Percentiles rank a stretch among this genome's conserved stretches.
Evolutionary conservation across 495 filamentous ascomycete species (phyloP).

Genomic region (Hypomontagnella submonticulosa): DNA sequence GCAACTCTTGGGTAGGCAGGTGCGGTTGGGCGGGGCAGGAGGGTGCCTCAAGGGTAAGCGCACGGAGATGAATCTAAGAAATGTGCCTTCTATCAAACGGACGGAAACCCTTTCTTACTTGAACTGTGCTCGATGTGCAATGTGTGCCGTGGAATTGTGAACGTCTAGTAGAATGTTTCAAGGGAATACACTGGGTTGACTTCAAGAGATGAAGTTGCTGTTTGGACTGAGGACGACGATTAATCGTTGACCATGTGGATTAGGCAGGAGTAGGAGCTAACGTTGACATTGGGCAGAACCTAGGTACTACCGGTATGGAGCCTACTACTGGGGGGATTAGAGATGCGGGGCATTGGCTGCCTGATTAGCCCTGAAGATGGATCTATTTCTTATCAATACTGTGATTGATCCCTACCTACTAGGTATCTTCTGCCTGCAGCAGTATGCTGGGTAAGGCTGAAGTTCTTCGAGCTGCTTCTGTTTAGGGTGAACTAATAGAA

Average conservation of each 20-base stretch:
- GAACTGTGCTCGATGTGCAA: no score
- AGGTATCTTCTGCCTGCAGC: constrained; percentile 1
- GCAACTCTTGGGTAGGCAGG: not conserved
- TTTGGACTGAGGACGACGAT: not conserved
- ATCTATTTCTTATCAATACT: constrained; percentile 24
- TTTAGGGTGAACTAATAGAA: no score
- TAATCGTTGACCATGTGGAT: not conserved
- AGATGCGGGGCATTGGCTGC: constrained; percentile 20
- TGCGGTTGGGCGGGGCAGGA: constrained; percentile 26
- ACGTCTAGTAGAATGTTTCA: no score
- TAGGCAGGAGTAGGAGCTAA: not conserved
- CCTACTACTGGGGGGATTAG: no score
- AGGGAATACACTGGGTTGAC: no score
- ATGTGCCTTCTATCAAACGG: no score
- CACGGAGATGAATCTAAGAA: no score
- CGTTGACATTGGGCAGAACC: not conserved
- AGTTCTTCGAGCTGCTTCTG: no score
- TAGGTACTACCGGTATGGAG: no score
- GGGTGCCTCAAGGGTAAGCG: constrained; percentile 8
- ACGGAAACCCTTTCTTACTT: no score
- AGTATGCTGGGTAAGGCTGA: constrained; percentile 24
- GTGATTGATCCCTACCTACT: constrained; percentile 4
- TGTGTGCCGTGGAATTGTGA: no score
- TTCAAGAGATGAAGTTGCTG: no score
- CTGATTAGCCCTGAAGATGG: constrained; percentile 3